Percentiles rank a stretch among this genome's conserved stretches.
Conservation (phyloP, 139 green algal species). For the Chlamydomonas sp. region DNA sequence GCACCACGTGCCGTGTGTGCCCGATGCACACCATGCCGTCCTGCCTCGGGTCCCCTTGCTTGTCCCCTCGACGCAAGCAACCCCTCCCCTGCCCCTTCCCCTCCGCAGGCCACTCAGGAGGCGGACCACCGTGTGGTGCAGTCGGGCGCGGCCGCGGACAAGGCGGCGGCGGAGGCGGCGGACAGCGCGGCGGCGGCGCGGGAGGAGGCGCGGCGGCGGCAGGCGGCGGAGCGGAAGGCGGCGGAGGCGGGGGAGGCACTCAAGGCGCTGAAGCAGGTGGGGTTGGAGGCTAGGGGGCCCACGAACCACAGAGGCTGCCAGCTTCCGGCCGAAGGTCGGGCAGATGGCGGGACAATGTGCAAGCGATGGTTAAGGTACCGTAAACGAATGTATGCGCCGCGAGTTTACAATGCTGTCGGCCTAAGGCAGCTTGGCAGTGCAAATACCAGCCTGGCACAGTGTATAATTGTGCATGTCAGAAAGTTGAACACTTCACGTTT, state of each 20-base stretch:
- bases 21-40: background rate
- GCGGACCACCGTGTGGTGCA: slow-evolving; percentile 36
- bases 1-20: no score
- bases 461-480: no score
- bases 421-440: no score
- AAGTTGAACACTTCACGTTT: no score
- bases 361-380: no score
- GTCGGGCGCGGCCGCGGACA: slow-evolving; percentile 40
- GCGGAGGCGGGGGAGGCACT: slow-evolving; percentile 25
- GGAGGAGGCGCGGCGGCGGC: slow-evolving; percentile 56
- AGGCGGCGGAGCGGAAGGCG: slow-evolving; percentile 68
- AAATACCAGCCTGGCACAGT: no score
- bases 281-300: background rate
- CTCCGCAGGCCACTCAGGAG: slow-evolving; percentile 1
- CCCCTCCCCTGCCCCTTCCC: background rate
- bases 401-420: no score
- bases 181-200: slow-evolving; percentile 16
- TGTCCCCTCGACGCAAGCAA: background rate
- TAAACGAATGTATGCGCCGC: no score
- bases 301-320: no score
- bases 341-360: no score
- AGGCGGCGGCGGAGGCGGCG: slow-evolving; percentile 2
- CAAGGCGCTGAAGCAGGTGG: background rate
- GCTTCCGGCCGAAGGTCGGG: no score
- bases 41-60: background rate